Percentiles rank a stretch among this genome's conserved stretches.
Conservation (phyloP, 257 asterid genomes). For the Lantana camara region DNA sequence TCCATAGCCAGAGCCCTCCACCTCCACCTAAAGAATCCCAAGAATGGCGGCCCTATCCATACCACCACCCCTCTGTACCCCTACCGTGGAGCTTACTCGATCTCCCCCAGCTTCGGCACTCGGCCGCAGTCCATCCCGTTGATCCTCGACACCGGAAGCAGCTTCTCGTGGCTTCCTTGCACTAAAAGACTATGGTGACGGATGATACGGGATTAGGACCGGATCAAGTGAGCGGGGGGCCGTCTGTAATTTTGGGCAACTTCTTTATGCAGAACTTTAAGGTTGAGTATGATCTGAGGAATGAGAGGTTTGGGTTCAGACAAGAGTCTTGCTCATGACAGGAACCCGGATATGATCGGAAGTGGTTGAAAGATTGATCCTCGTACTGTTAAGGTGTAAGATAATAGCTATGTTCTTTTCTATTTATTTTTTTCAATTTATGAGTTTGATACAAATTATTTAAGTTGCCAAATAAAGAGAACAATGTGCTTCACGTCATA, state of each 20-base stretch:
- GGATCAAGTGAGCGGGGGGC: slow-evolving; percentile 44
- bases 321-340: slow-evolving; percentile 53
- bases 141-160: slow-evolving; percentile 86
- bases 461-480: neutral
- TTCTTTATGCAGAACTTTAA: slow-evolving; percentile 78
- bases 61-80: slow-evolving; percentile 67
- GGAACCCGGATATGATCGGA: too few relatives aligned
- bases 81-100: slow-evolving; percentile 77
- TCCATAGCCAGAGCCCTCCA: slow-evolving; percentile 80
- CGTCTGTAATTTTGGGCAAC: slow-evolving; percentile 79
- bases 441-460: neutral
- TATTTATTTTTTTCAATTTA: neutral
- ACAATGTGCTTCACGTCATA: neutral
- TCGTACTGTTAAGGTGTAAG: neutral
- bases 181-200: slow-evolving; percentile 61
- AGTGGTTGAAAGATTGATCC: neutral
- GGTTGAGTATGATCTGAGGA: slow-evolving; percentile 78
- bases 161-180: slow-evolving; percentile 91
- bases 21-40: slow-evolving; percentile 55
- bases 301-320: slow-evolving; percentile 72
- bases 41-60: slow-evolving; percentile 41
- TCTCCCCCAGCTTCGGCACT: slow-evolving; percentile 80
- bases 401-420: too few relatives aligned
- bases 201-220: slow-evolving; percentile 42
- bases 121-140: slow-evolving; percentile 75